Conservation (phyloP, 2,329 filamentous ascomycete genomes). For the Sporothrix euskadiensis region DNA sequence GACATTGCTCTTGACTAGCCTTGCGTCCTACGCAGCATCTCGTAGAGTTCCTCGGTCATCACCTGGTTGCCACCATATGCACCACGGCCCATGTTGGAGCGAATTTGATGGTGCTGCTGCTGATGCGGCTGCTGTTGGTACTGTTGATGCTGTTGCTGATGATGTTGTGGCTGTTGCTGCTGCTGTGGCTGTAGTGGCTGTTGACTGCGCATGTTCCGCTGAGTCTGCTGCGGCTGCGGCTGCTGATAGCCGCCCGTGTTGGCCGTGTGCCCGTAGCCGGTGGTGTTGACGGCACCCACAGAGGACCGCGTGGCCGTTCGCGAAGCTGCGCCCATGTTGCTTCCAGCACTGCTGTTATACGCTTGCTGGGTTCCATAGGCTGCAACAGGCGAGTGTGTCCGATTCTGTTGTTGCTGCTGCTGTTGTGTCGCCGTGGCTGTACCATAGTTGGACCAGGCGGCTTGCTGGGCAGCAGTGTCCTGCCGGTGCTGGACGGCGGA, state of each 20-base stretch:
- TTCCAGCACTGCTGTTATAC: not conserved
- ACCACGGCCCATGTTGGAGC: not conserved
- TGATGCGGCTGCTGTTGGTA: slow-evolving; percentile 43
- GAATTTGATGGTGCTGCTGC: slow-evolving; percentile 39
- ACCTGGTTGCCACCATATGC: slow-evolving; percentile 14
- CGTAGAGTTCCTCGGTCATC: slow-evolving; percentile 22
- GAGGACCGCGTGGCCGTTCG: not conserved
- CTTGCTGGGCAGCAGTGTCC: slow-evolving; percentile 18
- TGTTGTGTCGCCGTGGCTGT: slow-evolving; percentile 30
- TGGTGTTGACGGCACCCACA: not conserved
- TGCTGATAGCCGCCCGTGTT: not conserved
- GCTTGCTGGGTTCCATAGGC: slow-evolving; percentile 1
- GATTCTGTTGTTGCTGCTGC: slow-evolving; percentile 4
- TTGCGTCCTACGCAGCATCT: slow-evolving; percentile 25
- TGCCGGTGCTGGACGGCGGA: slow-evolving; percentile 18
- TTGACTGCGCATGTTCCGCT: slow-evolving; percentile 27
- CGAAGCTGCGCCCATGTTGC: not conserved
- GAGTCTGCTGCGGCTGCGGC: slow-evolving; percentile 4
- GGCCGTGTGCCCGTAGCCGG: not conserved
- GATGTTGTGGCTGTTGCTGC: slow-evolving; percentile 34
- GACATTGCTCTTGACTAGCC: not conserved
- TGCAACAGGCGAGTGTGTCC: not conserved
- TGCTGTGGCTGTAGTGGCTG: slow-evolving; percentile 20
- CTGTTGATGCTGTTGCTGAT: slow-evolving; percentile 36
- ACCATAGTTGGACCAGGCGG: slow-evolving; percentile 26